Conservation (phyloP, 2,329 filamentous ascomycete species). For the Onygena corvina region DNA sequence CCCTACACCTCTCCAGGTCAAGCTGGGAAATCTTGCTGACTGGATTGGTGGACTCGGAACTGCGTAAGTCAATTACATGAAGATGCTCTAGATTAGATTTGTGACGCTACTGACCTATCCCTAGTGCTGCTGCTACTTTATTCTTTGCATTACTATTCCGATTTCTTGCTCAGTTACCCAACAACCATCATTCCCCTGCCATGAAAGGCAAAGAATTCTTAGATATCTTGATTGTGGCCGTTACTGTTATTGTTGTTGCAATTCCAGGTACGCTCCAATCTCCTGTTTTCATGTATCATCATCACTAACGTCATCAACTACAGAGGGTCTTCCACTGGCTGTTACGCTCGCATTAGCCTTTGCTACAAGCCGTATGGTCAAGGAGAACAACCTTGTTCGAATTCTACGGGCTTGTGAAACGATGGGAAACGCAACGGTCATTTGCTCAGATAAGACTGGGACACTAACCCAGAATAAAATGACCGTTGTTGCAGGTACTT, state of each 20-base stretch:
- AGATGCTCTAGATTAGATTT: neutral
- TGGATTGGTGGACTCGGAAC: conserved; percentile 70
- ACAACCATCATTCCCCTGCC: conserved; percentile 45
- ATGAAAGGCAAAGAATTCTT: conserved; percentile 68
- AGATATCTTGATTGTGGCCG: conserved; percentile 64
- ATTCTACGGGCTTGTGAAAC: conserved; percentile 68
- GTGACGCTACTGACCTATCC: conserved; percentile 11
- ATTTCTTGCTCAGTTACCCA: conserved; percentile 58
- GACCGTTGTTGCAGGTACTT: conserved; percentile 61
- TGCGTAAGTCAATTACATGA: conserved; percentile 29
- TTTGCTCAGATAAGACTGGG: conserved; percentile 71
- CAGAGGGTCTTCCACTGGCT: conserved; percentile 61
- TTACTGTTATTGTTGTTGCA: conserved; percentile 68
- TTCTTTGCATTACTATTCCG: conserved; percentile 80
- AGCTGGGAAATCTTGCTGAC: conserved; percentile 61
- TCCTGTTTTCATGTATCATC: neutral
- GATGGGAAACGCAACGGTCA: conserved; percentile 68
- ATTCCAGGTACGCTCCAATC: conserved; percentile 48
- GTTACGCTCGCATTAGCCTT: conserved; percentile 68
- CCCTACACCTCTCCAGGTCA: conserved; percentile 64
- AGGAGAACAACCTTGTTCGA: conserved; percentile 64
- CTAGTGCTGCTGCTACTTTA: conserved; percentile 55
- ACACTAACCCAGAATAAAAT: conserved; percentile 64
- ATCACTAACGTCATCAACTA: neutral
- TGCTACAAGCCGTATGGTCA: conserved; percentile 64